These are phyloP conservation scores for Cicer judaicum DNA, from an alignment of 306 rosid genomes.

Conservation along the genomic window DNA sequence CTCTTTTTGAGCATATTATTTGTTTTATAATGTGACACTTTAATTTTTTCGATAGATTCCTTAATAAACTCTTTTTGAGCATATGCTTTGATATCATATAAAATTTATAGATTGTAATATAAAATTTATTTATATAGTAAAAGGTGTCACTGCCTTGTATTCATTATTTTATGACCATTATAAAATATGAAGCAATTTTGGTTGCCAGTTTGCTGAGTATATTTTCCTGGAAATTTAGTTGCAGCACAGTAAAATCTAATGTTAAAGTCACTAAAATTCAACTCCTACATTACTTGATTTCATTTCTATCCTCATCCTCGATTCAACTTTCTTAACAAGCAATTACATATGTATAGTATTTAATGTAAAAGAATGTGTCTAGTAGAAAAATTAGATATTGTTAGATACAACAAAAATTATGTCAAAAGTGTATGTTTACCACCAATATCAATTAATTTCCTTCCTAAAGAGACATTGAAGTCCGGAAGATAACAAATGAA, in stretches of 20 bases:
- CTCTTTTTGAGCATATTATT: too few species aligned
- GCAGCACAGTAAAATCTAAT: background rate
- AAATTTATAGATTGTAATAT: too few species aligned
- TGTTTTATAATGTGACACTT: too few species aligned
- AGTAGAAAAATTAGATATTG: too few species aligned
- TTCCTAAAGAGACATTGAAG: slow-evolving; percentile 43
- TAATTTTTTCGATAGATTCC: too few species aligned
- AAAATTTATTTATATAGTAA: too few species aligned
- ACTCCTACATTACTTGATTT: background rate
- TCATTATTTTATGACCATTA: too few species aligned
- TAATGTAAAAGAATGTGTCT: background rate
- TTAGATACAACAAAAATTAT: background rate
- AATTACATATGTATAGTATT: too few species aligned
- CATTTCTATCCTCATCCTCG: background rate
- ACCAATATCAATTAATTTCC: slow-evolving; percentile 29
- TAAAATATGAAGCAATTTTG: too few species aligned
- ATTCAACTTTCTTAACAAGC: background rate
- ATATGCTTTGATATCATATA: too few species aligned
- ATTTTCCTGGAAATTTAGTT: background rate
- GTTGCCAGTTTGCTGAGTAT: background rate
- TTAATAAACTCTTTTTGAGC: too few species aligned
- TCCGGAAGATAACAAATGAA: slow-evolving; percentile 41
- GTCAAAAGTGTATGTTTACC: slow-evolving; percentile 12
- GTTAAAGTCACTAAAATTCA: background rate
- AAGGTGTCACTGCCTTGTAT: too few species aligned